phyloP scores from a whole-genome alignment of 2,329 filamentous ascomycete species.

The Simplicillium aogashimaense region DNA sequence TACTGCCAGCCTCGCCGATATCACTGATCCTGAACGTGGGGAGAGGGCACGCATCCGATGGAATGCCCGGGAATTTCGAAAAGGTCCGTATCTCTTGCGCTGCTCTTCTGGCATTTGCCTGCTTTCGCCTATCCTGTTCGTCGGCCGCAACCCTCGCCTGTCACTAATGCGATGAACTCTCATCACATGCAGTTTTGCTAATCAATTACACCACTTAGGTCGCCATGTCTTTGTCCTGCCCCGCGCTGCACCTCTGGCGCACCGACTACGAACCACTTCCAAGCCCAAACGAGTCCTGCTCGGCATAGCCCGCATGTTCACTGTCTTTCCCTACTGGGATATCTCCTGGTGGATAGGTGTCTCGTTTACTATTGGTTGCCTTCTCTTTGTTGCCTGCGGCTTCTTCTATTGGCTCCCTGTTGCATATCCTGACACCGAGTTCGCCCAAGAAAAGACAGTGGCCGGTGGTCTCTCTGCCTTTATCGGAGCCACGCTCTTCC shows the following conservation, averaged over 20 bases:
- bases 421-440: conserved; percentile 37
- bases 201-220: neutral
- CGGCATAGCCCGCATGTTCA: conserved; percentile 11
- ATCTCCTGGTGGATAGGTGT: conserved; percentile 12
- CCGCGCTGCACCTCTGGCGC: conserved; percentile 7
- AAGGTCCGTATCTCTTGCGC: conserved; percentile 2
- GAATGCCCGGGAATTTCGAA: conserved; percentile 9
- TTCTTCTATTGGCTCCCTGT: conserved; percentile 53
- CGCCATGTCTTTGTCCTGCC: conserved; percentile 8
- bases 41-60: conserved; percentile 8
- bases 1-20: conserved; percentile 1
- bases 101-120: neutral
- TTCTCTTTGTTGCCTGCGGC: conserved; percentile 11
- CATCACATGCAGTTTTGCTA: neutral
- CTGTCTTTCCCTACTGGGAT: conserved; percentile 12
- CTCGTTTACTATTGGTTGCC: conserved; percentile 11
- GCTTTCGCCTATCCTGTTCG: no score
- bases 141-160: no score
- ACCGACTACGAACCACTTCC: conserved; percentile 6
- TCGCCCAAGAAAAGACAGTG: conserved; percentile 35
- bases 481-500: conserved; percentile 51
- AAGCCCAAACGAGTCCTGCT: conserved; percentile 4
- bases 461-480: conserved; percentile 47
- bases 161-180: no score
- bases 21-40: neutral